Evolutionary conservation across 2,329 filamentous ascomycete species (phyloP), one percentile per base, ranked within the genome.

Genomic region (Neonectria sp.): DNA sequence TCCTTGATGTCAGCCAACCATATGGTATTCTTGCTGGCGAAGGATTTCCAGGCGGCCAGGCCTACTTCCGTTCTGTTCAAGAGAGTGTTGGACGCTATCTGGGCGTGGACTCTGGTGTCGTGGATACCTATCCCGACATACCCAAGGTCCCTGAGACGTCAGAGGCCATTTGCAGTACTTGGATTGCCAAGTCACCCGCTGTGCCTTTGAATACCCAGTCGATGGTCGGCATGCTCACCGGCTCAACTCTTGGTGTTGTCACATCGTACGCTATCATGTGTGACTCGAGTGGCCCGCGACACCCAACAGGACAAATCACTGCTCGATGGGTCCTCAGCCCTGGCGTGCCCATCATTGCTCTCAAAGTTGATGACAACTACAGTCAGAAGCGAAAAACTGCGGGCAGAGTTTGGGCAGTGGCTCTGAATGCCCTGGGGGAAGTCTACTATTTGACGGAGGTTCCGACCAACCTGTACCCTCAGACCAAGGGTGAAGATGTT

Each of bases 401-500:
- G 56, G 88, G 89, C 13, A 91, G 95, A 31, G 88, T 96, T 13
- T 98, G 95, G 94, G 94, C 93, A n/a, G 92, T 95, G 48, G 93
- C 90, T n/a, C 82, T 99, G 59, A 99, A 99, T 78, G 95, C 96
- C 0, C 85, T 99, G 9, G 96, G 96, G 1, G 96, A 99, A 79
- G 85, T 97, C 0, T 98, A 92, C 79, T 97, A 95, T 73, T 84
- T 98, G 2, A 92, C 89, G 2, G 90, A 93, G 55, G 86, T 91
- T 7, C 94, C 94, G 0, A 85, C 86, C 40, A 83, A 87, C 24
- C 84, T 88, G 8, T 73, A 84, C 5, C 83, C 85, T 35, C 85
- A 86, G 63, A 79, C 80, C 40, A 86, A 82, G 69, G 79, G 82
- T 3, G 85, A 91, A 40, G 86, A 92, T 63, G 77, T 86, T 17